Base-by-base conservation (phyloP, 768 basidiomycete species). In the Candolleomyces aberdarensis region DNA sequence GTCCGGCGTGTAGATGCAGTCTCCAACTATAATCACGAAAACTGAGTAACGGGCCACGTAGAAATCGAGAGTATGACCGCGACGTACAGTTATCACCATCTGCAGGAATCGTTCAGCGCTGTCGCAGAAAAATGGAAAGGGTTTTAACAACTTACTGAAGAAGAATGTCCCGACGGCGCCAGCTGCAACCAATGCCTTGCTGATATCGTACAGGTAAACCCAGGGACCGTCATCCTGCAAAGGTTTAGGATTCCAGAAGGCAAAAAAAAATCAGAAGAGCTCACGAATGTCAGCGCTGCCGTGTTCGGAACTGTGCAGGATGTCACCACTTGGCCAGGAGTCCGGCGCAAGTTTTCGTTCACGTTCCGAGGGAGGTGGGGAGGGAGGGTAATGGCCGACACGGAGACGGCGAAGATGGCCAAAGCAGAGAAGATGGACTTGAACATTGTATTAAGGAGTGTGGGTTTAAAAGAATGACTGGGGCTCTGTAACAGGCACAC, bases 81-180 rank as follows among this genome's bases (percentile, higher is more conserved):
- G n/a, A 41, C 62, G 6, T 32, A 64, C 59, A 64, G 43, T 61
- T 64, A 17, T 64, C 57, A 19, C 63, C 56, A 50, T 64, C 63
- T 58, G 20, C 17, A 17, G n/a, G 22, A 3, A 41, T 44, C 4
- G 11, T 20, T 56, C 14, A 43, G 22, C 6, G 36, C n/a, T 26
- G 46, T 7, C 13, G n/a, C 14, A 26, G 17, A 26, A 29, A n/a
- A n/a, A 8, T 26, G 3, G 39, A n/a, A 36, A 7, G 59, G 8
- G 4, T 36, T 39, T n/a, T 26, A 10, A 20, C 11, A 29, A 63
- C 69, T 50, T 41, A 67, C 65, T 71, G 51, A 73, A 65, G 65
- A 75, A 76, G 66, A 76, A 76, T 1, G 75, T 75, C 0, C 67
- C 75, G 44, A 69, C 74, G 5, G 67, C 72, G 20, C 66, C 63